These are phyloP conservation scores for Hirschioporus abietinus DNA, from an alignment of 768 basidiomycete species.

Conservation along the genomic window DNA sequence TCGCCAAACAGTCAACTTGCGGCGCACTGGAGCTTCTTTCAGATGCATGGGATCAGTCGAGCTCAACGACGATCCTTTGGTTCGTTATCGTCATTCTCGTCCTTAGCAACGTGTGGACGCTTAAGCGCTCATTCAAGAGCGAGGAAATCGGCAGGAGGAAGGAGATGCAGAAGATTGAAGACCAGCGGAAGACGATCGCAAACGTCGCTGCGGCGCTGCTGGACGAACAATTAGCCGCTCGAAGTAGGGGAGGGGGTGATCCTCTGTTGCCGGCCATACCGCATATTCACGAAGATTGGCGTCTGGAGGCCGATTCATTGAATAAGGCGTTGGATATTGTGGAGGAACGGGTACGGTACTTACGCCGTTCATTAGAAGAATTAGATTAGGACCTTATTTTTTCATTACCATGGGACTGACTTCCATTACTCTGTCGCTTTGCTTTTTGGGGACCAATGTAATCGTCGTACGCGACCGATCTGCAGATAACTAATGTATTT, in stretches of 20 bases:
- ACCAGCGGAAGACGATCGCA: constrained; percentile 72
- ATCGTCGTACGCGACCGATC: not conserved
- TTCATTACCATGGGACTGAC: not conserved
- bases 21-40: constrained; percentile 72
- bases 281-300: constrained; percentile 26
- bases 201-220: constrained; percentile 65
- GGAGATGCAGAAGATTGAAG: constrained; percentile 50
- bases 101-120: constrained; percentile 76
- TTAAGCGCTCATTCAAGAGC: constrained; percentile 41
- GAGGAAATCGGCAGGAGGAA: constrained; percentile 41
- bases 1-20: constrained; percentile 62
- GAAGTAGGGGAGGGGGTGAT: constrained; percentile 27
- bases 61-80: constrained; percentile 65
- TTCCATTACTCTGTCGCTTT: not conserved
- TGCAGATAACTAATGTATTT: constrained; percentile 1
- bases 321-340: constrained; percentile 47
- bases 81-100: constrained; percentile 69
- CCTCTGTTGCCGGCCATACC: constrained; percentile 12
- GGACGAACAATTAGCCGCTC: constrained; percentile 54
- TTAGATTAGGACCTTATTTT: constrained; percentile 19
- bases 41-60: constrained; percentile 77
- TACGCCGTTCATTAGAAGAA: constrained; percentile 39
- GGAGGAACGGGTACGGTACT: constrained; percentile 48
- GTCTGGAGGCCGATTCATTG: constrained; percentile 44
- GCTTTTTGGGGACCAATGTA: not conserved